Conservation (phyloP, 345 rosid genomes). For the Mallotus nudiflorus region DNA sequence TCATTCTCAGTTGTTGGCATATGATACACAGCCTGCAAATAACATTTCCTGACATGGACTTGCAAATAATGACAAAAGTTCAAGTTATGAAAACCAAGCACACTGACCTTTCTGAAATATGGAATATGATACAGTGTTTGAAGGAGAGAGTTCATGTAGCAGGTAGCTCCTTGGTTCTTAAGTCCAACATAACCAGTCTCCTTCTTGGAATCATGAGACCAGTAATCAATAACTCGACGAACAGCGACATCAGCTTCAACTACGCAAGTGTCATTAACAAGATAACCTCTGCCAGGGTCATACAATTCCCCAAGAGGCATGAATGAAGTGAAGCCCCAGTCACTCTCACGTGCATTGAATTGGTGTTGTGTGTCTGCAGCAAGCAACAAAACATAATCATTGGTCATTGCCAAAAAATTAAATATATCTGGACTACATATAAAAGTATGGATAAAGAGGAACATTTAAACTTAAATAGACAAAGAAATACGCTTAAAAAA, state of each 20-base stretch:
- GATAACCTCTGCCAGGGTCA: conserved; percentile 87
- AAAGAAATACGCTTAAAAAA: no score
- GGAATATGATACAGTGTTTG: conserved; percentile 94
- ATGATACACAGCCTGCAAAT: conserved; percentile 91
- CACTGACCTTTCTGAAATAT: conserved; percentile 88
- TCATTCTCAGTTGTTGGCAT: conserved; percentile 99
- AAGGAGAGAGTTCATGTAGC: conserved; percentile 97
- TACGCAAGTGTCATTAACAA: conserved; percentile 68
- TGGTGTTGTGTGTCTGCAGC: conserved; percentile 86
- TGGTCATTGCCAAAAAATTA: neutral
- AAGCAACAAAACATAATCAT: conserved; percentile 4
- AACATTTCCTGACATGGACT: conserved; percentile 5
- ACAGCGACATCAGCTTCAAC: conserved; percentile 95
- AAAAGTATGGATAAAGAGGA: neutral
- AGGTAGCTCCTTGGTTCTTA: conserved; percentile 99
- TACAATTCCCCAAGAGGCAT: conserved; percentile 93
- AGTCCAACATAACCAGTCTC: conserved; percentile 99
- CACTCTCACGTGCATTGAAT: conserved; percentile 88
- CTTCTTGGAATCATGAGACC: conserved; percentile 89
- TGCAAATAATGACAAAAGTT: conserved; percentile 6
- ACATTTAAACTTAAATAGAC: neutral
- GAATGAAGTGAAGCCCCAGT: conserved; percentile 95
- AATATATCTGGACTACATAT: neutral
- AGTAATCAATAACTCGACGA: conserved; percentile 75
- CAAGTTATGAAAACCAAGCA: neutral